Evolutionary conservation across 768 basidiomycete genomes (phyloP), one percentile per base, ranked within the genome.

Genomic region (Lanmaoa pseudosensibilis): DNA sequence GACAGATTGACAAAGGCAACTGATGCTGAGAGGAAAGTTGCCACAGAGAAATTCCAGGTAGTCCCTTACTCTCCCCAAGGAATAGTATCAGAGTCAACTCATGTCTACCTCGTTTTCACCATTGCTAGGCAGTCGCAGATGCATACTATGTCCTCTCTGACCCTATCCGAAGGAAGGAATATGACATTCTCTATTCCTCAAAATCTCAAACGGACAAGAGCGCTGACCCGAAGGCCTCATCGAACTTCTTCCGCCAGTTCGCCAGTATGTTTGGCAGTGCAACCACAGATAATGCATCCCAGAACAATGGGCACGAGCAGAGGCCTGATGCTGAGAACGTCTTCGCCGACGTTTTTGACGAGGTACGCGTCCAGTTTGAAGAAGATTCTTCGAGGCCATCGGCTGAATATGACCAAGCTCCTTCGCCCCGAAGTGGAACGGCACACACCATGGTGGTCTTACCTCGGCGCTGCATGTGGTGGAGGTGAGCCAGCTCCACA

Each of bases 121-220:
- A n/a, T 13, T 30, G 9, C 13, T 27, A 66, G 88, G 85, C 88
- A 9, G 86, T 97, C 59, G 93, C 94, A 51, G 94, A 97, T 71
- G 94, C 94, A 18, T 96, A 96, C 74, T 97, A 92, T 69, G 90
- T 95, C 27, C 83, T 98, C 37, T 93, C 91, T 3, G 92, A 97
- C 71, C 73, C 85, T 5, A 78, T 79, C 41, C 79, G 89, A 55
- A 82, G 87, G 55, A 77, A 71, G 65, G 89, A 92, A 71, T 92
- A 92, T 60, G 91, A 92, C 61, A 60, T 61, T 0, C 72, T 92
- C 0, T 88, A 88, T 66, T 71, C 75, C n/a, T 79, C 83, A 9
- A 82, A 81, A 49, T 59, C 79, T 9, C 65, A 69, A 18, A 67
- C 75, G 34, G 83, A 85, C 62, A 81, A 75, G 50, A 82, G 85